phyloP scores from a whole-genome alignment of 305 asterid genomes.

The Fraxinus dipetala region DNA sequence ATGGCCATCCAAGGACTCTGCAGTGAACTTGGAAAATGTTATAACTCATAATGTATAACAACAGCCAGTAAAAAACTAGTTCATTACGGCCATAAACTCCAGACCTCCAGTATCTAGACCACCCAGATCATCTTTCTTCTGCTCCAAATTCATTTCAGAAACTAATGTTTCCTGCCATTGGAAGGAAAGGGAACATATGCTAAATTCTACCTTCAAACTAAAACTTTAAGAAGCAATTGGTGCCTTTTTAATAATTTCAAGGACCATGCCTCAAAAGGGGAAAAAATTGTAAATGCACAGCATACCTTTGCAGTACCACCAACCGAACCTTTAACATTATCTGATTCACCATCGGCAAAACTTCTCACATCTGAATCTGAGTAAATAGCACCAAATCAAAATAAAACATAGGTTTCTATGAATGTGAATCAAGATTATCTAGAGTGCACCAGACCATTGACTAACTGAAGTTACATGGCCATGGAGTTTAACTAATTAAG shows the following conservation, averaged over 20 bases:
- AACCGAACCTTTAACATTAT: constrained; percentile 38
- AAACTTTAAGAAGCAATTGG: background rate
- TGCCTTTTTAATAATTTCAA: background rate
- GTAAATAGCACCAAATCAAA: background rate
- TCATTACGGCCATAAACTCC: constrained; percentile 7
- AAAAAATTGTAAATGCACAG: background rate
- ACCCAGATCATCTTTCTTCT: constrained; percentile 25
- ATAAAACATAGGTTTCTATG: background rate
- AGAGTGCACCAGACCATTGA: background rate
- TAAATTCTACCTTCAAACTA: background rate
- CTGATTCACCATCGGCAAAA: constrained; percentile 42
- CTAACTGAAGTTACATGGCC: background rate
- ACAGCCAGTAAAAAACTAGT: constrained; percentile 9
- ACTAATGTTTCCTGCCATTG: constrained; percentile 37
- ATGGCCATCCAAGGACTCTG: constrained; percentile 38
- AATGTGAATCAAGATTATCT: background rate
- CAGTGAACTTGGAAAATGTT: constrained; percentile 3
- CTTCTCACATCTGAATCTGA: constrained; percentile 60
- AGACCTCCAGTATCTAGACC: constrained; percentile 37
- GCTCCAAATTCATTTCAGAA: constrained; percentile 30
- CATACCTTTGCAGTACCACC: constrained; percentile 36
- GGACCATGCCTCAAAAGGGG: background rate
- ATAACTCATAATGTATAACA: background rate
- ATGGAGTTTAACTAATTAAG: background rate
- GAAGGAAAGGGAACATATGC: constrained; percentile 15